Conservation (phyloP, 352 stramenopile genomes). For the Phytophthora cactorum region DNA sequence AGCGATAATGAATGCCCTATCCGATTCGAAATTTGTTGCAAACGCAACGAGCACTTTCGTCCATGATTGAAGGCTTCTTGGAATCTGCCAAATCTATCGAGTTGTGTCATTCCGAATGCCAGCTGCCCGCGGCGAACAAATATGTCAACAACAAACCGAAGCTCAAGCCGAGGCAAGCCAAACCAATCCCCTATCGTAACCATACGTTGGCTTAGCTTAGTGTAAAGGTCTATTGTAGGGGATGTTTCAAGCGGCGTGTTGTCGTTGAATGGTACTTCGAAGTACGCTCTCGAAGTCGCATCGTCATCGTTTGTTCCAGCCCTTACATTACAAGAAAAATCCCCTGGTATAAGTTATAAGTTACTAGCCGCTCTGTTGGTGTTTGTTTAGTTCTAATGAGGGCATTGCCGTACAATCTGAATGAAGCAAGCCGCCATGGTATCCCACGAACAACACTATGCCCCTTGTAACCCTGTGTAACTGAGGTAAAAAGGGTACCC, state of each 20-base stretch:
- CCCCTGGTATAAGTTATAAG: no score
- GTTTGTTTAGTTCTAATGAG: no score
- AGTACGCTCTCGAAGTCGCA: not conserved
- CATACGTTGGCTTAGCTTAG: slow-evolving; percentile 9
- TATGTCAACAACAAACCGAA: slow-evolving; percentile 11
- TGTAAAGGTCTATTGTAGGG: slow-evolving; percentile 14
- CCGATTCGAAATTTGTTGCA: not conserved
- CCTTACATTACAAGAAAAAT: no score
- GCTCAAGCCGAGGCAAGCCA: no score
- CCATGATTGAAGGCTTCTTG: slow-evolving; percentile 10
- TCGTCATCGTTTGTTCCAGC: not conserved
- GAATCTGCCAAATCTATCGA: slow-evolving; percentile 28
- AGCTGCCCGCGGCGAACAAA: slow-evolving; percentile 26
- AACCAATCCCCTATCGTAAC: slow-evolving; percentile 9
- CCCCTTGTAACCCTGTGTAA: no score
- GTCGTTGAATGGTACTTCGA: slow-evolving; percentile 7
- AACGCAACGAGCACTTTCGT: not conserved
- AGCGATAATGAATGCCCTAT: slow-evolving; percentile 5
- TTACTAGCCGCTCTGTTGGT: no score
- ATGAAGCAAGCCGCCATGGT: no score
- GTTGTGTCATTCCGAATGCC: slow-evolving; percentile 4
- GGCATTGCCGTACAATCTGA: no score
- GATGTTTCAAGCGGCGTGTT: slow-evolving; percentile 2
- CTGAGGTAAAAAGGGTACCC: no score
- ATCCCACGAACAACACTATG: no score